phyloP scores from a whole-genome alignment of 306 rosid species.

The Quillaja saponaria region DNA sequence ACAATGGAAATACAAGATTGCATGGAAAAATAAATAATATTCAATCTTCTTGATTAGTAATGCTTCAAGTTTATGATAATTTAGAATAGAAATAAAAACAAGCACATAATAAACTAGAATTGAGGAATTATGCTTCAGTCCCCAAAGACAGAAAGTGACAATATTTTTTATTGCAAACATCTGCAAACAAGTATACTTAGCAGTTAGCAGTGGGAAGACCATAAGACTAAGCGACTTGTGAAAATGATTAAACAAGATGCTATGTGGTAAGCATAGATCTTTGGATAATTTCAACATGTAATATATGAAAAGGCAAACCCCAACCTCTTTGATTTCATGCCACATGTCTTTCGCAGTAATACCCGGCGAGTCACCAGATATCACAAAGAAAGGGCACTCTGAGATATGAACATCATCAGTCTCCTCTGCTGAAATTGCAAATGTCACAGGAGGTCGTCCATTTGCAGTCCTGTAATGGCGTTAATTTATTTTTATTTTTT shows the following conservation, averaged over 20 bases:
- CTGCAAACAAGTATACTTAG: slow-evolving; percentile 15
- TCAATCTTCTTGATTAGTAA: background rate
- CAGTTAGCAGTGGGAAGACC: slow-evolving; percentile 21
- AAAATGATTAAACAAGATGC: slow-evolving; percentile 12
- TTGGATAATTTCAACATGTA: background rate
- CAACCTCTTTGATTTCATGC: slow-evolving; percentile 82
- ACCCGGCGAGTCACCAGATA: slow-evolving; percentile 67
- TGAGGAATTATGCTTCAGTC: background rate
- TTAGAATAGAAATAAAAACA: background rate
- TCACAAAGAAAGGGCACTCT: slow-evolving; percentile 79
- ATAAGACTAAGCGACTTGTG: slow-evolving; percentile 16
- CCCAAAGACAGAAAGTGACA: slow-evolving; percentile 20
- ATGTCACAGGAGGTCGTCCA: slow-evolving; percentile 69
- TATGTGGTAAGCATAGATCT: slow-evolving; percentile 1
- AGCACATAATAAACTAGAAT: background rate
- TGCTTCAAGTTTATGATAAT: slow-evolving; percentile 21
- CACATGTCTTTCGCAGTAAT: slow-evolving; percentile 85
- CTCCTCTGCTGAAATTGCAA: slow-evolving; percentile 90
- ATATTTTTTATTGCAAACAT: slow-evolving; percentile 18
- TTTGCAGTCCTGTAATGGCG: slow-evolving; percentile 60
- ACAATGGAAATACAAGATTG: background rate
- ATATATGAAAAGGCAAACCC: slow-evolving; percentile 9
- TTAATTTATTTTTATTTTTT: background rate
- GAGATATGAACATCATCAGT: slow-evolving; percentile 70
- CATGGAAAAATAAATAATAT: slow-evolving; percentile 13